Percentiles rank a stretch among this genome's conserved stretches.
phyloP scores from a whole-genome alignment of 805 yeast genomes.

The Schizosaccharomyces japonicus region DNA sequence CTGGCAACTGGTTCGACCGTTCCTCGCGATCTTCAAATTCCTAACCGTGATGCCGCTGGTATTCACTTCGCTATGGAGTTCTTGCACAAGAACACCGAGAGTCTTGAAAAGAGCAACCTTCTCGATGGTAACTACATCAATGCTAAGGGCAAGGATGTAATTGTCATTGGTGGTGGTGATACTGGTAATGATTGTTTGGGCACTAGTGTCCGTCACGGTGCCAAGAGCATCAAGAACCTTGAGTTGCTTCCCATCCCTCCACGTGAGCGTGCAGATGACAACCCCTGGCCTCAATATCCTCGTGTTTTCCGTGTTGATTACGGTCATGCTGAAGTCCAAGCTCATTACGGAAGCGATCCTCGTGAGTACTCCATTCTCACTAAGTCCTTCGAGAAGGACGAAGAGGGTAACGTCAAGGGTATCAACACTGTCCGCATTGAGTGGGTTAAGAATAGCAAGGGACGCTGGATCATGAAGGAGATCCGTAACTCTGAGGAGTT shows the following conservation, averaged over 20 bases:
- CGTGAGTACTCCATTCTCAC: slow-evolving; percentile 89
- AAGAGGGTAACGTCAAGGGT: slow-evolving; percentile 80
- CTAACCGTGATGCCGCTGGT: slow-evolving; percentile 76
- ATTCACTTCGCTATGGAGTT: slow-evolving; percentile 89
- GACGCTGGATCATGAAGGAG: slow-evolving; percentile 98
- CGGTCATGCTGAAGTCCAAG: slow-evolving; percentile 86
- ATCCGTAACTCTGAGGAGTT: slow-evolving; percentile 83
- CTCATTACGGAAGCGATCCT: slow-evolving; percentile 91
- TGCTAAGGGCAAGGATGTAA: slow-evolving; percentile 54
- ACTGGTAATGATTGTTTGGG: slow-evolving; percentile 98
- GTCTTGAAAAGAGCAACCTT: slow-evolving; percentile 59
- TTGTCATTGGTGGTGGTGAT: slow-evolving; percentile 98
- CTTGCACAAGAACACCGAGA: slow-evolving; percentile 69
- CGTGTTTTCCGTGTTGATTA: slow-evolving; percentile 91
- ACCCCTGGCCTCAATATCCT: slow-evolving; percentile 99
- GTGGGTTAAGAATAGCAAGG: slow-evolving; percentile 86
- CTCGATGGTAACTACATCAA: slow-evolving; percentile 29
- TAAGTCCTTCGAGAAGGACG: slow-evolving; percentile 88
- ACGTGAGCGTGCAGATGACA: slow-evolving; percentile 61
- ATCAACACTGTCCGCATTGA: slow-evolving; percentile 92
- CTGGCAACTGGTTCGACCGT: slow-evolving; percentile 88
- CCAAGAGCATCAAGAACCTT: slow-evolving; percentile 77
- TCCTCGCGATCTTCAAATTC: slow-evolving; percentile 82
- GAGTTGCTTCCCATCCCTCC: slow-evolving; percentile 90
- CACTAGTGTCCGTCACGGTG: slow-evolving; percentile 91